These are phyloP conservation scores for Ostreobium quekettii DNA, from an alignment of 139 green algal genomes.

Conservation along the genomic window DNA sequence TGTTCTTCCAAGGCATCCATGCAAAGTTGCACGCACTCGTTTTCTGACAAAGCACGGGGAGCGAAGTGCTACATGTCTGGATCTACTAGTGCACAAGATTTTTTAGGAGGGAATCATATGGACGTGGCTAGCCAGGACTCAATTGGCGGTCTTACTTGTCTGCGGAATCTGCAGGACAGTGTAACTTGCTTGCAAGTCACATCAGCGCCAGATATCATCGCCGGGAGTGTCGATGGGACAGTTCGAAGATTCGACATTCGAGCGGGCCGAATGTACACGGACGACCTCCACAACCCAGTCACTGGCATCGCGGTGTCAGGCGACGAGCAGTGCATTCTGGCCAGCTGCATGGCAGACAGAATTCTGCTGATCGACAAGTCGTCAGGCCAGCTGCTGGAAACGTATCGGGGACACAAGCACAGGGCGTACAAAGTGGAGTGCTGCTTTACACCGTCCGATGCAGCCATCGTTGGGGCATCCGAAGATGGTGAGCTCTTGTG, in stretches of 20 bases:
- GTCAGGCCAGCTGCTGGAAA: conserved; percentile 64
- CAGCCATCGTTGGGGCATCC: conserved; percentile 60
- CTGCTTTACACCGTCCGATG: conserved; percentile 61
- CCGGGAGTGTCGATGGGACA: conserved; percentile 75
- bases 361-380: conserved; percentile 53
- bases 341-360: conserved; percentile 52
- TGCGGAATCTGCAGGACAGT: conserved; percentile 65
- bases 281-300: conserved; percentile 65
- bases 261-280: conserved; percentile 54
- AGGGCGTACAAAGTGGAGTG: conserved; percentile 62
- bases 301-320: conserved; percentile 36
- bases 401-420: conserved; percentile 71
- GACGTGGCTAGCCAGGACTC: too few species aligned
- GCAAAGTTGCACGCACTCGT: too few species aligned
- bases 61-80: too few species aligned
- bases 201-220: conserved; percentile 51
- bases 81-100: too few species aligned
- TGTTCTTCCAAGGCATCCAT: too few species aligned
- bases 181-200: conserved; percentile 70
- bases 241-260: conserved; percentile 81
- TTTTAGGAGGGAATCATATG: too few species aligned
- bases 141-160: too few species aligned
- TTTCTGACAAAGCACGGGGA: too few species aligned
- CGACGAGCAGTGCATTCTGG: conserved; percentile 52
- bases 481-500: conserved; percentile 55